Evolutionary conservation across 208 protist genomes (phyloP).

Genomic region (Wallacemonas sp.): DNA sequence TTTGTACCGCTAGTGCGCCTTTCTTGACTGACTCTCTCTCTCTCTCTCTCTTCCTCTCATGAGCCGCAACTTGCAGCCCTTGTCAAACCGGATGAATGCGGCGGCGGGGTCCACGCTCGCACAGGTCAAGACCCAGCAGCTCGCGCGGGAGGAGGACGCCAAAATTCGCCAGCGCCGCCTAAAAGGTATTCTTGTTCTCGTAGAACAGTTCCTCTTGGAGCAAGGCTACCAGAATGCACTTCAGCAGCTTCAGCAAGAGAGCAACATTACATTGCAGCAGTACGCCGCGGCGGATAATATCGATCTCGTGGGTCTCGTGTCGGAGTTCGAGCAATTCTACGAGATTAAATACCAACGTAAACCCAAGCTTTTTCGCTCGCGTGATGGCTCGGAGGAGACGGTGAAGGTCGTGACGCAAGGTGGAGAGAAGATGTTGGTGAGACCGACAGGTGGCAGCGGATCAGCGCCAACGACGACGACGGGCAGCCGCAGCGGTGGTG

Average conservation of each 20-base stretch:
- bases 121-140: constrained; percentile 78
- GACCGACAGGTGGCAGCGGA: constrained; percentile 20
- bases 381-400: constrained; percentile 23
- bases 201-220: constrained; percentile 84
- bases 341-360: constrained; percentile 82
- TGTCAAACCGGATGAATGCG: constrained; percentile 63
- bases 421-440: constrained; percentile 42
- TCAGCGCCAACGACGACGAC: too few relatives aligned
- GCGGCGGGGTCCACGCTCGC: constrained; percentile 68
- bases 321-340: constrained; percentile 90
- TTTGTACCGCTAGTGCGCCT: too few relatives aligned
- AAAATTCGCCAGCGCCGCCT: constrained; percentile 65
- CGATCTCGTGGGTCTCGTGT: constrained; percentile 75
- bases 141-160: constrained; percentile 82
- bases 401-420: constrained; percentile 26
- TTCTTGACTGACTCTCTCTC: too few relatives aligned
- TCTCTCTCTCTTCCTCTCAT: constrained; percentile 3
- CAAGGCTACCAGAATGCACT: constrained; percentile 78
- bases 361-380: constrained; percentile 76
- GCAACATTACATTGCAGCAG: constrained; percentile 64
- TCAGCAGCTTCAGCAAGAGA: constrained; percentile 84
- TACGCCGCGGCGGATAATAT: constrained; percentile 88
- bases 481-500: neutral
- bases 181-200: constrained; percentile 77
- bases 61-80: constrained; percentile 50